These are phyloP conservation scores for Penstemon newberryi DNA, from an alignment of 257 asterid genomes.

Conservation along the genomic window DNA sequence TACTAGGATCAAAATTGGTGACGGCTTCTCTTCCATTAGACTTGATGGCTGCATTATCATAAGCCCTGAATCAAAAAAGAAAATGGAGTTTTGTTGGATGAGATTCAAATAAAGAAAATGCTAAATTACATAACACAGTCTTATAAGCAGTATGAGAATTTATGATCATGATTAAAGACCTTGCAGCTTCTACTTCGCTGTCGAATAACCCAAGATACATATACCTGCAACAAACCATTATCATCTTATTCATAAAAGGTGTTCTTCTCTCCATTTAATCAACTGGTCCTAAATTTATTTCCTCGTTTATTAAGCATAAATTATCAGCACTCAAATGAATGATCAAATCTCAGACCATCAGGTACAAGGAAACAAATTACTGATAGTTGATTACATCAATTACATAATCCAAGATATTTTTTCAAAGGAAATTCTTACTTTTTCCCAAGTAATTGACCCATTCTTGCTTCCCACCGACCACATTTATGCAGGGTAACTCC, in stretches of 20 bases:
- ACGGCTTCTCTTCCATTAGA: conserved; percentile 70
- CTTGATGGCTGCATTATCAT: conserved; percentile 76
- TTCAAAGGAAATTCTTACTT: conserved; percentile 43
- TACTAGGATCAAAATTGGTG: conserved; percentile 69
- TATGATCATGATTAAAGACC: conserved; percentile 40
- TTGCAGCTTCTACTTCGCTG: conserved; percentile 56
- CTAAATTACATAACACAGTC: conserved; percentile 17
- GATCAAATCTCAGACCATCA: not conserved
- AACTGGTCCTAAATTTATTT: conserved; percentile 21
- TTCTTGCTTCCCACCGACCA: conserved; percentile 74
- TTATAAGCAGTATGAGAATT: conserved; percentile 29
- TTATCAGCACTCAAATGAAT: conserved; percentile 17
- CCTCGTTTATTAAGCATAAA: conserved; percentile 14
- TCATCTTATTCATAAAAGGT: conserved; percentile 42
- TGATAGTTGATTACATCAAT: not conserved
- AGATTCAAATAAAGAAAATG: conserved; percentile 28
- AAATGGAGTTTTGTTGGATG: conserved; percentile 31
- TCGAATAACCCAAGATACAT: conserved; percentile 54
- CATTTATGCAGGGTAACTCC: conserved; percentile 69
- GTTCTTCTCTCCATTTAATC: conserved; percentile 30
- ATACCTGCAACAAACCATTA: conserved; percentile 57
- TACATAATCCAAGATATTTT: conserved; percentile 13
- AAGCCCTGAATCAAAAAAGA: conserved; percentile 58
- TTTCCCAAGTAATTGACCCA: conserved; percentile 71
- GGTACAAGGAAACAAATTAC: not conserved